Evolutionary conservation across 345 rosid genomes (phyloP).

Genomic region (Populus ilicifolia): DNA sequence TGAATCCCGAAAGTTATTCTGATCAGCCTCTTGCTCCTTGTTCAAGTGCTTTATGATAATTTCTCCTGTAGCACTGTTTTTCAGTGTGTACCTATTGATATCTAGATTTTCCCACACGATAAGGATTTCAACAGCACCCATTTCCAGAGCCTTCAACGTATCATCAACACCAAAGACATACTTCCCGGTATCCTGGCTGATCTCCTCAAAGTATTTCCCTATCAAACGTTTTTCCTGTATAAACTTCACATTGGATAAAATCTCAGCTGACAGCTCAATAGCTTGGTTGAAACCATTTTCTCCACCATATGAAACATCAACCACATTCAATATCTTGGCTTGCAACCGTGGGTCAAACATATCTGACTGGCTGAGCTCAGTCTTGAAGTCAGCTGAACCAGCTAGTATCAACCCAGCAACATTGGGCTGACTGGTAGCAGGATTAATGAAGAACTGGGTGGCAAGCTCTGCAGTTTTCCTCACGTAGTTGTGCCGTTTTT

Average conservation of each 20-base stretch:
- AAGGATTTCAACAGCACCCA: conserved; percentile 29
- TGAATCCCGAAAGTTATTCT: conserved; percentile 31
- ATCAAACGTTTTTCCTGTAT: conserved; percentile 33
- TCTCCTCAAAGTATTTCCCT: conserved; percentile 35
- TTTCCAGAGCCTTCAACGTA: conserved; percentile 37
- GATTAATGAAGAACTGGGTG: conserved; percentile 26
- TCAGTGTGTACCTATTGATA: conserved; percentile 31
- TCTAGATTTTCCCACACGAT: conserved; percentile 40
- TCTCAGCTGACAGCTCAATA: conserved; percentile 32
- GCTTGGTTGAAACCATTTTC: conserved; percentile 36
- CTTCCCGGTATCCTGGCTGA: conserved; percentile 37
- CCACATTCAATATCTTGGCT: conserved; percentile 30
- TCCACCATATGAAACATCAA: conserved; percentile 29
- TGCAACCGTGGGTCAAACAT: conserved; percentile 33
- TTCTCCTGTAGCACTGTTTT: conserved; percentile 26
- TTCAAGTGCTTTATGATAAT: conserved; percentile 26
- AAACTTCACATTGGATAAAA: conserved; percentile 29
- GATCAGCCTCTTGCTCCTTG: conserved; percentile 32
- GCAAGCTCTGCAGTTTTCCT: conserved; percentile 43
- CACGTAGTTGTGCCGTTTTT: conserved; percentile 37
- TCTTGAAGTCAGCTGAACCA: conserved; percentile 36
- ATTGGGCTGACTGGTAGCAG: conserved; percentile 23
- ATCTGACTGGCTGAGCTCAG: conserved; percentile 33
- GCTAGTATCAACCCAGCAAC: conserved; percentile 32
- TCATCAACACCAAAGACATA: conserved; percentile 30